These are phyloP conservation scores for Penicillium crustosum DNA, from an alignment of 2,329 filamentous ascomycete species.

Conservation along the genomic window DNA sequence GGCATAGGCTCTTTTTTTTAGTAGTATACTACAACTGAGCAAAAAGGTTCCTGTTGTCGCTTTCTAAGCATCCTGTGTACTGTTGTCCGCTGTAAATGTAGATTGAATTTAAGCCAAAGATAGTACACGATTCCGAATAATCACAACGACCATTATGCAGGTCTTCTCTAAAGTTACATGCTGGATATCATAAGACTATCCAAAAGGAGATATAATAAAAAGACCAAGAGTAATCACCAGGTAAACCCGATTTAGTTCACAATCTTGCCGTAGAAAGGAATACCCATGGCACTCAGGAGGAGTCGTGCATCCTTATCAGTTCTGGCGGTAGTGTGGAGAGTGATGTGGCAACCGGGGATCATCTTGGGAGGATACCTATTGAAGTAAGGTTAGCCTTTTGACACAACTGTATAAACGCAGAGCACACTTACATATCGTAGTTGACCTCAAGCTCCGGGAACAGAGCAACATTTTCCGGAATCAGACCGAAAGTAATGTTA, in stretches of 20 bases:
- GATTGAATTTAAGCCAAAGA: constrained; percentile 19
- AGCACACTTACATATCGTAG: constrained; percentile 73
- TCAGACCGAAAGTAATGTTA: constrained; percentile 81
- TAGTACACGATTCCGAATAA: constrained; percentile 27
- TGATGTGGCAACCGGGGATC: constrained; percentile 83
- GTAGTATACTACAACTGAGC: constrained; percentile 2
- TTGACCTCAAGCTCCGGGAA: constrained; percentile 96
- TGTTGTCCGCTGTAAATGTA: constrained; percentile 12
- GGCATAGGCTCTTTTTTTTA: not conserved
- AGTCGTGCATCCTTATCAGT: constrained; percentile 83
- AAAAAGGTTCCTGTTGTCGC: not conserved
- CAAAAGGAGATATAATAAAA: constrained; percentile 12
- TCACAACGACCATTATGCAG: constrained; percentile 26
- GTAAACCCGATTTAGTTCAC: constrained; percentile 44
- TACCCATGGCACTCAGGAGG: constrained; percentile 67
- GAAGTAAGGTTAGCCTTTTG: constrained; percentile 4
- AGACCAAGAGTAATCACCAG: constrained; percentile 1
- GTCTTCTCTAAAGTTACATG: constrained; percentile 31
- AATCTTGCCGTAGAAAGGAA: constrained; percentile 80
- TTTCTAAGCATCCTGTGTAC: not conserved
- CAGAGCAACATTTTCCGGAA: constrained; percentile 69
- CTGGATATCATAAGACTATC: constrained; percentile 18
- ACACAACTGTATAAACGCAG: not conserved
- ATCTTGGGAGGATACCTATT: constrained; percentile 65
- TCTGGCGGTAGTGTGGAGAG: constrained; percentile 78